Base-by-base conservation (phyloP, 148 eudicot species). In the Camellia japonica region DNA sequence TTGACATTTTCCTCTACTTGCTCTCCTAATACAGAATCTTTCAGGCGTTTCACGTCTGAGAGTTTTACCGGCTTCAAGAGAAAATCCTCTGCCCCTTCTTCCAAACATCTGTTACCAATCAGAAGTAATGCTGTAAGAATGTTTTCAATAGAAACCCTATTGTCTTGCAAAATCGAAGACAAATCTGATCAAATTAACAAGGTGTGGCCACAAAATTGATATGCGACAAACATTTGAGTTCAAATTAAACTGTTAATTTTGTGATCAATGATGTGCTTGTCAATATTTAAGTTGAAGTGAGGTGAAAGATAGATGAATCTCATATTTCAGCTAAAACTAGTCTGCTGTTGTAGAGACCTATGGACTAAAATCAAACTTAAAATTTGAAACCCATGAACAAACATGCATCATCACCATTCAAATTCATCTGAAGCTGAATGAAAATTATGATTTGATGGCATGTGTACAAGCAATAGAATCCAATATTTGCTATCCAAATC, bases 1-100 rank as follows among this genome's bases (percentile, higher is more conserved):
- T 63, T 43, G 16, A 43, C 67, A 8, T 47, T 10, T 42, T 79
- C 74, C 42, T 63, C 44, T 11, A 16, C 81, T 16, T 74, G 80
- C 18, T 83, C 85, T 69, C 63, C 80, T 60, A 83, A n/a, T 4
- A 89, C 71, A 62, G 80, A 80, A 68, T 87, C 87, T 67, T 80
- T 84, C 46, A 90, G 78, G 16, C 93, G 93, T 68, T 84, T 84
- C 56, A 90, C 93, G 46, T 90, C 93, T 4, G 93, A 80, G 20
- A 90, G 80, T 86, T 88, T 87, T 54, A 90, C 93, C 9, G 95
- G 95, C 86, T 90, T 90, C 30, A 92, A 76, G 8, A 90, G 82
- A 62, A 82, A 92, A 13, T 90, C 93, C 76, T 90, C 83, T 18
- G 95, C 93, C 78, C 93, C 93, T 81, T 82, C 90, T 67, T 89